phyloP scores from a whole-genome alignment of 306 rosid genomes.

The Benincasa hispida region DNA sequence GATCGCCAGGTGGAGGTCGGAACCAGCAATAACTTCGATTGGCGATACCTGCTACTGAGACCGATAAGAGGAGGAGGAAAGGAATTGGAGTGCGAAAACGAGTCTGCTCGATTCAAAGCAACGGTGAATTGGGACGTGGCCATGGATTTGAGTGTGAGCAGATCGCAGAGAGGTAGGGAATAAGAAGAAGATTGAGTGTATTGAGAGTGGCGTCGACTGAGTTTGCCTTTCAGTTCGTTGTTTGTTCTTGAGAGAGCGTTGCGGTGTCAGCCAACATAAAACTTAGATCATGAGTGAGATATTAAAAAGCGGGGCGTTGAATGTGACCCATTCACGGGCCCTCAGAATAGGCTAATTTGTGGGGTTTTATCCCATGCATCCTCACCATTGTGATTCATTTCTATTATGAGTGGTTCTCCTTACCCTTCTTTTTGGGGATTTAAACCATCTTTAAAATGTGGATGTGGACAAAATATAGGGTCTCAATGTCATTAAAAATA shows the following conservation, averaged over 20 bases:
- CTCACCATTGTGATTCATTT: neutral
- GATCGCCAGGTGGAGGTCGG: conserved; percentile 20
- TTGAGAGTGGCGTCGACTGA: neutral
- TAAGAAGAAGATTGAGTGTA: neutral
- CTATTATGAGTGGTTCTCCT: neutral
- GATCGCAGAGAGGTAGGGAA: neutral
- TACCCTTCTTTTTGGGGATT: neutral
- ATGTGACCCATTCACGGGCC: neutral
- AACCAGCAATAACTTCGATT: conserved; percentile 30
- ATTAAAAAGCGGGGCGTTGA: neutral
- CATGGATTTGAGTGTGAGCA: conserved; percentile 20
- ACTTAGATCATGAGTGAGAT: neutral
- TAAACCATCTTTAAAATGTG: too few species aligned
- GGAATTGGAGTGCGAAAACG: conserved; percentile 29
- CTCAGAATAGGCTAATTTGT: neutral
- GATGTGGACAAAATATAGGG: too few species aligned
- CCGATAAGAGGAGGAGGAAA: conserved; percentile 23
- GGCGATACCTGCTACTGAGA: conserved; percentile 18
- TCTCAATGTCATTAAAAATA: too few species aligned
- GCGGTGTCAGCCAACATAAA: neutral
- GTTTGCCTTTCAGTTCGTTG: neutral
- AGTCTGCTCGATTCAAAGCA: conserved; percentile 14
- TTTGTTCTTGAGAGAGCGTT: neutral
- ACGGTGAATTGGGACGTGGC: conserved; percentile 48
- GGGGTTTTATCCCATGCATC: neutral